phyloP scores from a whole-genome alignment of 371 early-diverging fungal species.

The Fennellomyces sp. region DNA sequence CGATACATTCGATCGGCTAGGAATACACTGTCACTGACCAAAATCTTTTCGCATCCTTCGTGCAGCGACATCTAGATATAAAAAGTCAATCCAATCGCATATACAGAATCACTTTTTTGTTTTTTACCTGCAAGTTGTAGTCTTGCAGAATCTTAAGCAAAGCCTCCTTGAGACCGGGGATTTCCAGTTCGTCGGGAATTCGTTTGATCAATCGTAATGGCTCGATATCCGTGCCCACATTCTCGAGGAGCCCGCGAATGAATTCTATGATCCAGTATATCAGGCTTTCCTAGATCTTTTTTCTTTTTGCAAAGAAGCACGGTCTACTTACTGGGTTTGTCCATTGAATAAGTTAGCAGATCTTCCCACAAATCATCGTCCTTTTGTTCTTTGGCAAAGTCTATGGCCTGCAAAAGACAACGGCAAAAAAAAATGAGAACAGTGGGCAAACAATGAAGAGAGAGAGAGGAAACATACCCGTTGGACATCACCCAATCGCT shows the following conservation, averaged over 20 bases:
- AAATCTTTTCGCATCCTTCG: constrained; percentile 86
- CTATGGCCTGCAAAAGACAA: constrained; percentile 81
- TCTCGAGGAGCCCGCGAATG: constrained; percentile 88
- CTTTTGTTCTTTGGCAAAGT: constrained; percentile 96
- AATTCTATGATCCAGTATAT: constrained; percentile 61
- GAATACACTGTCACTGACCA: constrained; percentile 82
- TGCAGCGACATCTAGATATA: constrained; percentile 64
- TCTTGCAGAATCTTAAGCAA: constrained; percentile 88
- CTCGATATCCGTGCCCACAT: constrained; percentile 84
- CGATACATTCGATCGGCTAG: constrained; percentile 75
- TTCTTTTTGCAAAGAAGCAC: no score
- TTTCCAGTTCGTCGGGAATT: constrained; percentile 79
- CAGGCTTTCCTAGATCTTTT: not conserved
- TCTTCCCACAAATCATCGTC: constrained; percentile 96
- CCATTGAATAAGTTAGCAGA: constrained; percentile 82
- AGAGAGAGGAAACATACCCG: constrained; percentile 48
- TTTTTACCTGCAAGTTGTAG: constrained; percentile 79
- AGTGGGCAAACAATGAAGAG: no score
- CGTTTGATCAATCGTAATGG: constrained; percentile 79
- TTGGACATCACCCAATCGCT: constrained; percentile 86
- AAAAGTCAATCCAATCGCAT: no score
- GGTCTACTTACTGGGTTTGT: constrained; percentile 74
- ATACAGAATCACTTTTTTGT: not conserved
- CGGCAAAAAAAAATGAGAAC: no score
- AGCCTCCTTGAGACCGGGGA: constrained; percentile 81